These are phyloP conservation scores for Claviceps lovelessii DNA, from an alignment of 2,329 filamentous ascomycete species.

Conservation along the genomic window DNA sequence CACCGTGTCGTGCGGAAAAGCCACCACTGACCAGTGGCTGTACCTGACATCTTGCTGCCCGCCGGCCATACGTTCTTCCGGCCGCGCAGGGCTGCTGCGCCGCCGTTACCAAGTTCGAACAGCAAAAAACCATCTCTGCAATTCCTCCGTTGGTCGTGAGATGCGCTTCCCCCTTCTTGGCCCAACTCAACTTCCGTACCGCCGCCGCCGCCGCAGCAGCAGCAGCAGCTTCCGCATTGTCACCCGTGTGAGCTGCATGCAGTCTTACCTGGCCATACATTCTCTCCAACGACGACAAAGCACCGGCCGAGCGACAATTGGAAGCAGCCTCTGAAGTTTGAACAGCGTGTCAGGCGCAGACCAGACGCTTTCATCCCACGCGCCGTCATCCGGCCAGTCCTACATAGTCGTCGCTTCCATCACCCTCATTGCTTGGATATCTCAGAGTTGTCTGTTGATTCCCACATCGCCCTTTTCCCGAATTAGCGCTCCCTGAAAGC, in stretches of 20 bases:
- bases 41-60: not conserved
- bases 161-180: not conserved
- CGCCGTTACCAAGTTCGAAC: not conserved
- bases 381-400: not conserved
- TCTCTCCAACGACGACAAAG: not conserved
- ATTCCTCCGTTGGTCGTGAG: not conserved
- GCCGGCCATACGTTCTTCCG: constrained; percentile 3
- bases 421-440: not conserved
- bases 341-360: not conserved
- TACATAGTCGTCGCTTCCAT: not conserved
- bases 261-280: not conserved
- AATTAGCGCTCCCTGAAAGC: not conserved
- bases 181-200: not conserved
- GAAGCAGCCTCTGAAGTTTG: not conserved
- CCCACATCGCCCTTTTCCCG: not conserved
- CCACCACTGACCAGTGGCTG: not conserved
- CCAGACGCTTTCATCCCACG: not conserved
- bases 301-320: not conserved
- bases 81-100: not conserved
- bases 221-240: not conserved
- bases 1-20: too few relatives aligned
- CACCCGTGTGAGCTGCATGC: not conserved
- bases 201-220: not conserved
- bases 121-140: not conserved
- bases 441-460: not conserved